Base-by-base conservation (phyloP, 2,329 filamentous ascomycete genomes). In the Stagonosporopsis vannaccii region DNA sequence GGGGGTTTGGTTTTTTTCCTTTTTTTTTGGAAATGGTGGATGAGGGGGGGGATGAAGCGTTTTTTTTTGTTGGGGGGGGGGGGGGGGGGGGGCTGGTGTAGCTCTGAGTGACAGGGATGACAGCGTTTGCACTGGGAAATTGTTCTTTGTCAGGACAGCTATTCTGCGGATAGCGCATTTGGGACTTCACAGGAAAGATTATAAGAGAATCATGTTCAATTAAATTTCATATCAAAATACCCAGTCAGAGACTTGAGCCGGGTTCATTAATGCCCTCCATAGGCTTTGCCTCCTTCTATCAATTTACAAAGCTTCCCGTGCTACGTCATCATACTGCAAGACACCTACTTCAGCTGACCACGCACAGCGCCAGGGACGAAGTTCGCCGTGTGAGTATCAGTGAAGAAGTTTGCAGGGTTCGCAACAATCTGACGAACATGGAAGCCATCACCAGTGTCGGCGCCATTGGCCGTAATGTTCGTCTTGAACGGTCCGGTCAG, bases 281-380 rank as follows among this genome's bases (percentile, higher is more conserved):
- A 4, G 2, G 20, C 6, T 2, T 35, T 12, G 11, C 7, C 19
- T 5, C 9, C 9, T 20, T 13, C 9, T 30, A 12, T 17, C 33
- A 36, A 36, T 36, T 19, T 36, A 19, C 33, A 36, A 6, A n/a
- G n/a, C 17, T 19, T 9, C 6, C 33, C n/a, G 13, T 30, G 9
- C 9, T 11, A 11, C 28, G 3, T 19, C 2, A 36, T 19, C 6
- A 11, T 7, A 36, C 11, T 8, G 6, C n/a, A 17, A 9, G 11
- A 2, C 2, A 11, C 19, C 37, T 48, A 56, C 47, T 46, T 42
- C 23, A 56, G 42, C 60, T 85, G 83, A 7, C 82, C 84, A 52
- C 84, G 76, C 30, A 83, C 78, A 46, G 82, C 84, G 56, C 84
- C 83, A 26, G 81, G 77, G 7, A 81, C 70, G 30, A 79, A 82